phyloP scores from a whole-genome alignment of 768 basidiomycete species.

The Filobasidium floriforme region DNA sequence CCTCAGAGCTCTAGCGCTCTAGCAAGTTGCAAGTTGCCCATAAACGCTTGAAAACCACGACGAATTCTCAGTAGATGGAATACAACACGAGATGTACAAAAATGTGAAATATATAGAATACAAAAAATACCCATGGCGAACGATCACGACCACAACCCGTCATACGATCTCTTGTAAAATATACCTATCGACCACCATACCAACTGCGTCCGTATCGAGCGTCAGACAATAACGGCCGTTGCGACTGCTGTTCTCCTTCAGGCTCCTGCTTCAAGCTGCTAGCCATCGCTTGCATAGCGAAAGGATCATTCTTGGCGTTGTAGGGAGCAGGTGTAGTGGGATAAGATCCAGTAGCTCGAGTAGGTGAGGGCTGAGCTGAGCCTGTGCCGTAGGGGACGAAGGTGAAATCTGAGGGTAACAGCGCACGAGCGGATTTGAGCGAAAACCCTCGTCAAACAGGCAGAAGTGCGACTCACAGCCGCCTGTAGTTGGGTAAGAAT shows the following conservation, averaged over 20 bases:
- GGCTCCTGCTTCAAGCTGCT: background rate
- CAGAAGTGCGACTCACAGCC: background rate
- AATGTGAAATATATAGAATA: background rate
- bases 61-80: no score
- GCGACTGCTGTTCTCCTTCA: background rate
- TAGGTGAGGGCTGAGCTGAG: slow-evolving; percentile 1
- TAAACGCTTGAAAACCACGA: no score
- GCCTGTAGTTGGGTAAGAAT: background rate
- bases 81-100: background rate
- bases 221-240: background rate
- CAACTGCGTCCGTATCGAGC: background rate
- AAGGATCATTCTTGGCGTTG: slow-evolving; percentile 6
- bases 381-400: background rate
- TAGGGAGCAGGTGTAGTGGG: background rate
- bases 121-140: background rate
- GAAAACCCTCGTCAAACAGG: background rate
- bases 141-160: background rate
- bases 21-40: no score
- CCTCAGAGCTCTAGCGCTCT: no score
- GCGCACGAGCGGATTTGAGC: background rate
- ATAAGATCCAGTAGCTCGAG: slow-evolving; percentile 4
- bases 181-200: background rate
- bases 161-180: background rate
- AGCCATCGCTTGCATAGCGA: slow-evolving; percentile 12
- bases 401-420: background rate